phyloP scores from a whole-genome alignment of 163 green algal species.

The Scenedesmus sp. region DNA sequence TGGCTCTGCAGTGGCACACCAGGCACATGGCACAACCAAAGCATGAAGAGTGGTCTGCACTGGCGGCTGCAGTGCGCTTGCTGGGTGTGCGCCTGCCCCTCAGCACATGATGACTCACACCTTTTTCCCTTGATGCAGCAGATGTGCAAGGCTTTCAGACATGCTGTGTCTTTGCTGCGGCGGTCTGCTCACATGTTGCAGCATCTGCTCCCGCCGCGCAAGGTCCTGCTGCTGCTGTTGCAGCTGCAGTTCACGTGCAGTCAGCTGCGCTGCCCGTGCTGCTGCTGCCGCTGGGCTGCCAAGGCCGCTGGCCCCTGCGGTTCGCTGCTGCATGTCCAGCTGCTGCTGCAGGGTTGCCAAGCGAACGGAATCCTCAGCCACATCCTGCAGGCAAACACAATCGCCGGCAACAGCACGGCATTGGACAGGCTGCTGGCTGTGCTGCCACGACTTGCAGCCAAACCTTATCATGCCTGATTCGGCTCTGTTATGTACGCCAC shows the following conservation, averaged over 20 bases:
- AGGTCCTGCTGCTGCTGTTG: conserved; percentile 27
- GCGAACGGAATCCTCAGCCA: conserved; percentile 31
- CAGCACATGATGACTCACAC: not conserved
- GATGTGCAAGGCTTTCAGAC: no score
- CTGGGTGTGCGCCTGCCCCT: not conserved
- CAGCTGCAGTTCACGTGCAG: conserved; percentile 20
- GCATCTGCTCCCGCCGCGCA: not conserved
- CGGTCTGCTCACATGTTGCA: not conserved
- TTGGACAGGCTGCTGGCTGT: not conserved
- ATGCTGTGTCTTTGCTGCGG: not conserved
- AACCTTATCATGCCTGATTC: not conserved
- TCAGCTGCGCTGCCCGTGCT: conserved; percentile 40
- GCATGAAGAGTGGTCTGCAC: not conserved
- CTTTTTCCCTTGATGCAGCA: not conserved
- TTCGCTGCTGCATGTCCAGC: conserved; percentile 10
- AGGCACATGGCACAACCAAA: not conserved
- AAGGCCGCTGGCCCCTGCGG: not conserved
- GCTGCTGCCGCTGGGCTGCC: conserved; percentile 32
- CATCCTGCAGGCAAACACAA: not conserved
- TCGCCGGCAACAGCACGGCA: not conserved
- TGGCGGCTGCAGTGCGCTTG: not conserved
- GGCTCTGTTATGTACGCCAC: not conserved
- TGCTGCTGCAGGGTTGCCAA: conserved; percentile 32
- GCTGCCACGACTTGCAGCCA: not conserved
- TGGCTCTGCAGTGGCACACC: not conserved